phyloP scores from a whole-genome alignment of 1,284 basidiomycete species.

The Tylopilus orsonianus region DNA sequence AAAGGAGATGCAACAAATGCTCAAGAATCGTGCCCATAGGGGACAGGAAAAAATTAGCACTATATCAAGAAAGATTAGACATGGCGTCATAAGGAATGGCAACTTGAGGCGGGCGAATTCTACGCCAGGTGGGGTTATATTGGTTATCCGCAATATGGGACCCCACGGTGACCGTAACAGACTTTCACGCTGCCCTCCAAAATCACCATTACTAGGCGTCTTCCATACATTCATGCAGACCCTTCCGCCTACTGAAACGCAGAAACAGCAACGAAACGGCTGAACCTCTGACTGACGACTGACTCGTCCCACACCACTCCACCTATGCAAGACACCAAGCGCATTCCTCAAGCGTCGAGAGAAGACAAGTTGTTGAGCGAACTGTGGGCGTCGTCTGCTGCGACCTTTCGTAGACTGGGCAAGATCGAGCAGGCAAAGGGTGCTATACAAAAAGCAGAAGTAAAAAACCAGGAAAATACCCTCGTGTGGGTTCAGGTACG shows the following conservation, averaged over 20 bases:
- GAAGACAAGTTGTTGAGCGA: conserved; percentile 79
- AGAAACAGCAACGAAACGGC: conserved; percentile 33
- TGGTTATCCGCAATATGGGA: background rate
- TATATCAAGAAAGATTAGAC: conserved; percentile 73
- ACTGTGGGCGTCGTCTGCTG: conserved; percentile 92
- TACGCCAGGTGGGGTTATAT: conserved; percentile 60
- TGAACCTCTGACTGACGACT: conserved; percentile 35
- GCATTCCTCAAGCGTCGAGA: conserved; percentile 48
- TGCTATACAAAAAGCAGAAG: conserved; percentile 95
- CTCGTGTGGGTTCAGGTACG: conserved; percentile 92
- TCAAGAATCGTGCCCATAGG: conserved; percentile 72
- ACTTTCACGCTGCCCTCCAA: conserved; percentile 62
- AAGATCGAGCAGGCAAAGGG: conserved; percentile 89
- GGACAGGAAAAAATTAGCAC: conserved; percentile 70
- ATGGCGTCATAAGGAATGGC: conserved; percentile 59
- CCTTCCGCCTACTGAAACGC: conserved; percentile 50
- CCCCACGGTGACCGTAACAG: conserved; percentile 34
- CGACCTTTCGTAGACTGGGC: conserved; percentile 87
- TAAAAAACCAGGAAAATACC: conserved; percentile 81
- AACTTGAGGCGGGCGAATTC: conserved; percentile 59
- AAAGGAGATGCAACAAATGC: conserved; percentile 71
- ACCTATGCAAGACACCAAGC: conserved; percentile 31
- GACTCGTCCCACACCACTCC: conserved; percentile 41
- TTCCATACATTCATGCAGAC: conserved; percentile 79
- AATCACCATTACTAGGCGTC: conserved; percentile 77